Conservation (phyloP, 148 eudicot genomes). For the Talinum fruticosum region DNA sequence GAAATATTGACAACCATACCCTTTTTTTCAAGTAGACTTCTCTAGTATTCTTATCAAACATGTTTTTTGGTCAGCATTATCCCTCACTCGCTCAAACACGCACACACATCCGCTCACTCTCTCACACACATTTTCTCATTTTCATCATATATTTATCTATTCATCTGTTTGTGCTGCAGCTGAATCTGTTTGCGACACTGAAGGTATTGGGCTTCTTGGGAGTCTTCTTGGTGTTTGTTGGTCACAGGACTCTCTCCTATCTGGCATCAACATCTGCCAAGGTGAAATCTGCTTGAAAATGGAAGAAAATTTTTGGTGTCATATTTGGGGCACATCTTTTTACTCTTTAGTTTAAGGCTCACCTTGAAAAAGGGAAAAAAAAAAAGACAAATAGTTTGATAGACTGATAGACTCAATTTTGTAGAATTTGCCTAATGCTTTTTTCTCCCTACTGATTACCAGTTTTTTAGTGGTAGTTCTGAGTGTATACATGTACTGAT, state of each 20-base stretch:
- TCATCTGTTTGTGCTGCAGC: slow-evolving; percentile 50
- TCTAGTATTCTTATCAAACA: too few species aligned
- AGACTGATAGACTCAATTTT: slow-evolving; percentile 27
- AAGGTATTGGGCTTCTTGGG: slow-evolving; percentile 75
- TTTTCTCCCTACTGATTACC: neutral
- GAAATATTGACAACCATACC: too few species aligned
- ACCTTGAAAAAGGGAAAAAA: slow-evolving; percentile 1
- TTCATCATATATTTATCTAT: neutral
- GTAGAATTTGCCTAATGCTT: slow-evolving; percentile 23
- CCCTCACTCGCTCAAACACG: too few species aligned
- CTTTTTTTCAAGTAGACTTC: too few species aligned
- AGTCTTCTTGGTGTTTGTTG: slow-evolving; percentile 72
- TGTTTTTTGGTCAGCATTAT: too few species aligned
- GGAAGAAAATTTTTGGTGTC: neutral
- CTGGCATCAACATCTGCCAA: slow-evolving; percentile 77
- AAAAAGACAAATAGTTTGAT: slow-evolving; percentile 1
- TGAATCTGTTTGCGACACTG: slow-evolving; percentile 83
- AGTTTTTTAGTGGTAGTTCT: slow-evolving; percentile 11
- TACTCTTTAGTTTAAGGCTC: slow-evolving; percentile 16
- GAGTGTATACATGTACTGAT: slow-evolving; percentile 24
- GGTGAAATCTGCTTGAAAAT: slow-evolving; percentile 62
- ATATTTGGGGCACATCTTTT: neutral
- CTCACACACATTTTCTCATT: too few species aligned
- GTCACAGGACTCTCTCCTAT: slow-evolving; percentile 80
- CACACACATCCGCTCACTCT: too few species aligned